Evolutionary conservation across 345 rosid species (phyloP).

Genomic region (Sonneratia caseolaris): DNA sequence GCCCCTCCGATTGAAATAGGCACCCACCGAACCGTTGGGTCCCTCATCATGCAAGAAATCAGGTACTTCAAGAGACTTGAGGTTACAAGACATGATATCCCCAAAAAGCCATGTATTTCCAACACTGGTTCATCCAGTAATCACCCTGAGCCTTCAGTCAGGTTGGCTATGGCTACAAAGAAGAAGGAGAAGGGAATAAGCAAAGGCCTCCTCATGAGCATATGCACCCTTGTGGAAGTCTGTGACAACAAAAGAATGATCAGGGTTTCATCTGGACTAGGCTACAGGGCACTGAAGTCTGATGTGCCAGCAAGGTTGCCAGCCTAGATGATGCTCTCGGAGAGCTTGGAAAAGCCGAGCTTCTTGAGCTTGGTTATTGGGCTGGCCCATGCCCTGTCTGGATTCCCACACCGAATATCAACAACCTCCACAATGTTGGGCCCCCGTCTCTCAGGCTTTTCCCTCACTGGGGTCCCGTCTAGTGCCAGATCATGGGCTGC

Average conservation of each 20-base stretch:
- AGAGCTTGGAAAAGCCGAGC: conserved; percentile 89
- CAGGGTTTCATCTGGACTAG: conserved; percentile 26
- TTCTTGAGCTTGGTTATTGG: conserved; percentile 78
- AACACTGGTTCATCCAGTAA: conserved; percentile 16
- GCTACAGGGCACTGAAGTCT: conserved; percentile 45
- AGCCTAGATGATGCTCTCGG: conserved; percentile 52
- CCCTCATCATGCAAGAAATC: conserved; percentile 50
- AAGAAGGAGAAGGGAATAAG: conserved; percentile 36
- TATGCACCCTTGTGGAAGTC: conserved; percentile 55
- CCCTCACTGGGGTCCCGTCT: conserved; percentile 53
- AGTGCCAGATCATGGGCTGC: conserved; percentile 37
- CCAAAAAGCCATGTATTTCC: conserved; percentile 19
- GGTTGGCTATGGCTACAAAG: conserved; percentile 19
- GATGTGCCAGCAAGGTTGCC: conserved; percentile 30
- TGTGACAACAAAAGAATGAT: conserved; percentile 25
- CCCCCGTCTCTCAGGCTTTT: conserved; percentile 47
- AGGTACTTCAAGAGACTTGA: conserved; percentile 38
- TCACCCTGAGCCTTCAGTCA: conserved; percentile 17
- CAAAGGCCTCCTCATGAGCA: conserved; percentile 35
- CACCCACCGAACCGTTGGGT: conserved; percentile 45
- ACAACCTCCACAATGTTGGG: conserved; percentile 69
- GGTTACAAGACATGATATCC: conserved; percentile 18
- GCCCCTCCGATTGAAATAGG: conserved; percentile 45
- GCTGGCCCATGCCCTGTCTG: conserved; percentile 68
- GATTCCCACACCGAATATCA: conserved; percentile 75